Evolutionary conservation across 75 land plant genomes (phyloP), one percentile per base, ranked within the genome.

Genomic region (Adiantum capillusveneris): DNA sequence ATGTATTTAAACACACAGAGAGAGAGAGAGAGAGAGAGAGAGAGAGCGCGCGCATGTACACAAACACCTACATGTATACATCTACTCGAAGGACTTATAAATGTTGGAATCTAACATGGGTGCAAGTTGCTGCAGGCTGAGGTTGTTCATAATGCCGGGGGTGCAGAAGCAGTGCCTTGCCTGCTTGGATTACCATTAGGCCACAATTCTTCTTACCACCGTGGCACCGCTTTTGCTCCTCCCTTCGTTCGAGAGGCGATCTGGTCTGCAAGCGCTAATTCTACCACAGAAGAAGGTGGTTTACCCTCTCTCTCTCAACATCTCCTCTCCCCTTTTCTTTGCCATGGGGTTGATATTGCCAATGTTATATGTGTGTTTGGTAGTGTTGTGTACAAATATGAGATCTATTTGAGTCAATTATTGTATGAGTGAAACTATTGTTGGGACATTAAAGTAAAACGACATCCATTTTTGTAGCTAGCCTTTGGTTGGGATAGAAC

Each of bases 221-320:
- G 86, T 62, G 98, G 98, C 2, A 91, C 98, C 25, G 98, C 98
- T 18, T 94, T 94, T 69, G 96, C 98, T 19, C 98, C 98, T 57
- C 98, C 98, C 43, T 87, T 91, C 0, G 90, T 94, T 25, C 73
- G 98, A 43, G 98, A 94, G 55, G 98, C 98, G 11, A 94, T 94
- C 30, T 94, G 98, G 98, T 94, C 96, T 73, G 90, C 91, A 18
- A 94, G 98, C 71, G 90, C 98, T 31, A 94, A 94, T 42, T 76
- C 98, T 11, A 72, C 82, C 21, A 82, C 98, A 3, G 98, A 94
- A 77, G 81, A 78, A 80, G 96, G 90, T 82, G 69, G n/a, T n/a
- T n/a, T n/a, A n/a, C n/a, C n/a, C n/a, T n/a, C n/a, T n/a, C n/a
- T n/a, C n/a, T n/a, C n/a, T n/a, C n/a, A n/a, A n/a, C n/a, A n/a